Conservation (phyloP, 225 moss, liverwort and hornwort genomes). For the Thuidium tamariscinum region DNA sequence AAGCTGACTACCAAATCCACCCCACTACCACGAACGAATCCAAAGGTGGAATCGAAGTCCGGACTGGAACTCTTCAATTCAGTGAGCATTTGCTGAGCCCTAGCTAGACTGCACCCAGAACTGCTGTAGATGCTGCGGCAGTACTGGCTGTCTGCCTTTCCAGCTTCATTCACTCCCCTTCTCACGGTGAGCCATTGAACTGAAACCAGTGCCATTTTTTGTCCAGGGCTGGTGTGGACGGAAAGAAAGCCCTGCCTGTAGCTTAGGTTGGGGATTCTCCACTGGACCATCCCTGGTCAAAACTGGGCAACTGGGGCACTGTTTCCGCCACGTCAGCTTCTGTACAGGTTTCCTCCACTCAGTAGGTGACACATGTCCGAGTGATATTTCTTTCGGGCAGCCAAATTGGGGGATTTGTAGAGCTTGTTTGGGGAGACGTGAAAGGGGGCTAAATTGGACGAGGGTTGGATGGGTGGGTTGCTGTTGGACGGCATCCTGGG, state of each 20-base stretch:
- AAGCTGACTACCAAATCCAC: not conserved
- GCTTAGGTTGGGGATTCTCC: not conserved
- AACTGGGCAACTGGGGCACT: too few species aligned
- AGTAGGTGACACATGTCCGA: not conserved
- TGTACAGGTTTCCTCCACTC: not conserved
- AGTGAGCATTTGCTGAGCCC: not conserved
- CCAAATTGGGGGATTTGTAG: not conserved
- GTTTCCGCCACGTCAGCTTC: not conserved
- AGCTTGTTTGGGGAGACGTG: not conserved
- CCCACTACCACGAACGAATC: not conserved
- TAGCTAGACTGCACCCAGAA: not conserved
- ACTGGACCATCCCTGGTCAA: not conserved
- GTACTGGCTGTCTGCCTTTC: not conserved
- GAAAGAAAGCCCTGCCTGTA: not conserved
- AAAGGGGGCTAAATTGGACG: not conserved
- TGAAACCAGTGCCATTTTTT: not conserved
- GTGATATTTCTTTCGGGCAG: rapidly evolving
- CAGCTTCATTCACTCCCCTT: not conserved
- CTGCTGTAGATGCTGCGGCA: too few species aligned
- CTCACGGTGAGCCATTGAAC: not conserved
- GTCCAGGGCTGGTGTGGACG: not conserved
- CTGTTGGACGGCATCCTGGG: not conserved
- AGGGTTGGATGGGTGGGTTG: not conserved
- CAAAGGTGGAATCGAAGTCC: not conserved
- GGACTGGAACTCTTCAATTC: not conserved